Base-by-base conservation (phyloP, 2,329 filamentous ascomycete species). In the Emmonsia crescens region DNA sequence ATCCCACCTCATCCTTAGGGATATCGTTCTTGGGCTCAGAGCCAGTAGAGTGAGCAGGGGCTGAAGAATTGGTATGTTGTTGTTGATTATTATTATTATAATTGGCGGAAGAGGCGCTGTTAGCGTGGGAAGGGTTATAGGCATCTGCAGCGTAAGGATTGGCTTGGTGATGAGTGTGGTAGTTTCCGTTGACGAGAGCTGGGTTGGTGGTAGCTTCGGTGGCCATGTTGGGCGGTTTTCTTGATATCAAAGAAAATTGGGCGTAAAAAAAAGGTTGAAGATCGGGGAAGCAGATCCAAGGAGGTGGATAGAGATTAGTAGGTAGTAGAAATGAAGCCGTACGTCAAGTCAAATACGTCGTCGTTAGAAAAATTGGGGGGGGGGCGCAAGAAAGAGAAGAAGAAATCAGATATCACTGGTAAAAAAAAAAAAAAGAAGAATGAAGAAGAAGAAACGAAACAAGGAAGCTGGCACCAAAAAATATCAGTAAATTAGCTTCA, bases 1-100 rank as follows among this genome's bases (percentile, higher is more conserved):
- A 99, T 77, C 91, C 94, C 68, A 99, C 91, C 80, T 97, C 91
- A 75, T 96, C 91, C 81, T 96, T 96, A 70, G 79, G 80, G 65
- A 85, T 82, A 63, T 73, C 74, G 66, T 71, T 73, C 68, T 77
- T 77, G 66, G 72, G 67, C 58, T 77, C 74, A 61, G 67, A 70
- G 60, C 44, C n/a, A 27, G 68, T 71, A 58, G 71, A 71, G 64
- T 75, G 75, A 46, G 73, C 71, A 31, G 74, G 72, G 40, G 74
- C 75, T 40, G 74, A 73, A 51, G 73, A 72, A 66, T 48, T 48
- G 21, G 10, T 48, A 48, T 48, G 44, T 48, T 36, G 33, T 36
- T 24, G 74, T 74, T 33, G 70, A 69, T 67, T 74, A 72, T 66
- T 75, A 51, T 42, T 55, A 51, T 63, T 57, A 57, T 57, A 57